Base-by-base conservation (phyloP, 2,329 filamentous ascomycete genomes). In the Keithomyces neogunnii region DNA sequence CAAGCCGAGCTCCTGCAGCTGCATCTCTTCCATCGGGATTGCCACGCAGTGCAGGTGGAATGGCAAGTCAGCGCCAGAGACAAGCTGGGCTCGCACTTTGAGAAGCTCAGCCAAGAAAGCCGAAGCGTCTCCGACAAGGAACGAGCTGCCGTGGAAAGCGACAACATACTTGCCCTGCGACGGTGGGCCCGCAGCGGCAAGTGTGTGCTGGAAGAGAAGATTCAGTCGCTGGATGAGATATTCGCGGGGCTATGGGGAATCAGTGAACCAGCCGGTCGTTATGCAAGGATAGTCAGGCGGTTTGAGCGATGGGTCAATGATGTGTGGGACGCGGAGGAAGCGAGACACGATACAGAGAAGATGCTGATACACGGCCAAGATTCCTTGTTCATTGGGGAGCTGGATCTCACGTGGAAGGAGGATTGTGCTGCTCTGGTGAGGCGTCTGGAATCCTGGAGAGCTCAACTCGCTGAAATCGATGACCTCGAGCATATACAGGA, bases 1-100 rank as follows among this genome's bases (percentile, higher is more conserved):
- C 84, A 87, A 63, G 77, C 82, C 2, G 80, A 85, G 61, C 72
- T 88, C 2, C 69, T 88, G 29, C 82, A 86, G 59, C 70, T 87
- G 6, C 81, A 84, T 47, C 68, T 87, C 6, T 63, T 88, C 28
- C 83, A 86, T 63, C 75, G 77, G 55, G 75, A 76, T 49, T 75
- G 78, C 3, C 65, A 64, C 2, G 54, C 62, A 3, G 73, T 74
- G 0, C 62, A 71, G 1, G 59, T 62, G 3, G 67, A 74, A 50
- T 87, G 82, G 80, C 73, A 75, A 53, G 73, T 67, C 2, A 82
- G 78, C 58, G 84, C 84, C 1, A 71, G 72, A 52, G 53, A 57
- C 5, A 72, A 70, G 48, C 69, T 85, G 3, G 70, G 70, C 0
- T 56, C 48, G 2, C 71, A 73, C 13, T 82, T 83, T 58, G 61